Conservation (phyloP, 2,329 filamentous ascomycete genomes). For the Raffaelea deltoideospora region DNA sequence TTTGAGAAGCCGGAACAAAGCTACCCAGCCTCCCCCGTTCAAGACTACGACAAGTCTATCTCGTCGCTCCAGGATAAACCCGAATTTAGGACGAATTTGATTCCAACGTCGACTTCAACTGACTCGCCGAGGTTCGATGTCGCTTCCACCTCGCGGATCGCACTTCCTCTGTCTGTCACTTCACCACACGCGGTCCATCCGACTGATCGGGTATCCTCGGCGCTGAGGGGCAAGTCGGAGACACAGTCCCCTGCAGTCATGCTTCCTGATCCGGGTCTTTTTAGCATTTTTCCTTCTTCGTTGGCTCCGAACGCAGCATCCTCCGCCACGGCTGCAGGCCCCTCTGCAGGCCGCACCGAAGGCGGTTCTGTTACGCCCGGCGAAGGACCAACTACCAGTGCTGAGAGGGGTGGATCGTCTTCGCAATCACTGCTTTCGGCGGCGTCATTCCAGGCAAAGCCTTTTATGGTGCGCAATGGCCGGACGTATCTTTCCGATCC, state of each 20-base stretch:
- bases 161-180: too few relatives aligned
- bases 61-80: too few relatives aligned
- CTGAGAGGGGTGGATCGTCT: too few relatives aligned
- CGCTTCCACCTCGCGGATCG: too few relatives aligned
- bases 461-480: slow-evolving; percentile 60
- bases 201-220: too few relatives aligned
- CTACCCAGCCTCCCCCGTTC: too few relatives aligned
- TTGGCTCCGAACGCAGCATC: slow-evolving; percentile 6
- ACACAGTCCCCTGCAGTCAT: neutral
- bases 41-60: too few relatives aligned
- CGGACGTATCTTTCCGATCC: slow-evolving; percentile 69
- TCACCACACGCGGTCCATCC: too few relatives aligned
- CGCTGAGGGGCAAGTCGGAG: neutral
- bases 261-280: neutral
- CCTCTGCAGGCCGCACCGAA: slow-evolving; percentile 20
- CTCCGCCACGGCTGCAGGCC: slow-evolving; percentile 11
- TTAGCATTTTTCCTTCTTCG: neutral
- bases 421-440: slow-evolving; percentile 12
- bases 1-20: too few relatives aligned
- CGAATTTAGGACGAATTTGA: too few relatives aligned
- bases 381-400: slow-evolving; percentile 19
- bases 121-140: too few relatives aligned
- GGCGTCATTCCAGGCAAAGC: slow-evolving; percentile 21
- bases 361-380: slow-evolving; percentile 31
- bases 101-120: too few relatives aligned